Evolutionary conservation across 2,329 filamentous ascomycete species (phyloP), one percentile per base, ranked within the genome.

Genomic region (Magnaporthiopsis incrustans): DNA sequence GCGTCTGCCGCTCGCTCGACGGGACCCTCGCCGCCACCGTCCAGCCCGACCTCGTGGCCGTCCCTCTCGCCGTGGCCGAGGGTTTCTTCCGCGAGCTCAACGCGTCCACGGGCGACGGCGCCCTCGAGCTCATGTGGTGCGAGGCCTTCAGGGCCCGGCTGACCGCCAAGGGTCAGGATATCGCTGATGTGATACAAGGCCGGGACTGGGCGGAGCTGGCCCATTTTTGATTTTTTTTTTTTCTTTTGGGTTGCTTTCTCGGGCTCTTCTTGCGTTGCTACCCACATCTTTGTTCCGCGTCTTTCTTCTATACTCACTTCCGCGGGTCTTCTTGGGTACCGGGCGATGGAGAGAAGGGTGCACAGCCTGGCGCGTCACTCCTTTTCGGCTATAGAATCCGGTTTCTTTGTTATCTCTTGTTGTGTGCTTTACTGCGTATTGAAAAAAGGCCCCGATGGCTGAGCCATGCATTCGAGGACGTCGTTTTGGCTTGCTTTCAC

Each of bases 1-100:
- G 79, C 63, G 78, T 84, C 22, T 85, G 83, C 67, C 77, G 81
- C 57, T 77, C 78, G 3, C 71, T 85, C 5, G 82, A 84, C 65
- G 80, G 76, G 59, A 77, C 77, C 0, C 72, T 84, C 6, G 71
- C 69, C 8, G 73, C 71, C 3, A 80, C 77, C 1, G 73, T 74
- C 18, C 80, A 82, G 71, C 81, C 80, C 1, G 80, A 82, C 66
- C 67, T 81, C 67, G 68, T 83, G 22, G 69, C 75, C 11, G 75
- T 74, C 14, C 79, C 80, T 4, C 73, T 83, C 70, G 73, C 70
- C 10, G 74, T 79, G 18, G 79, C 77, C 0, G 70, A 77, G 66
- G 71, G 75, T n/a, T 76, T 79, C 50, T 83, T 78, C 67, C 72
- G 71, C 30, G 74, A 75, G 8, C 72, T 79, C 60, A 74, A 77